These are phyloP conservation scores for Warburgia ugandensis DNA, from an alignment of 164 flowering plant genomes.

Conservation along the genomic window DNA sequence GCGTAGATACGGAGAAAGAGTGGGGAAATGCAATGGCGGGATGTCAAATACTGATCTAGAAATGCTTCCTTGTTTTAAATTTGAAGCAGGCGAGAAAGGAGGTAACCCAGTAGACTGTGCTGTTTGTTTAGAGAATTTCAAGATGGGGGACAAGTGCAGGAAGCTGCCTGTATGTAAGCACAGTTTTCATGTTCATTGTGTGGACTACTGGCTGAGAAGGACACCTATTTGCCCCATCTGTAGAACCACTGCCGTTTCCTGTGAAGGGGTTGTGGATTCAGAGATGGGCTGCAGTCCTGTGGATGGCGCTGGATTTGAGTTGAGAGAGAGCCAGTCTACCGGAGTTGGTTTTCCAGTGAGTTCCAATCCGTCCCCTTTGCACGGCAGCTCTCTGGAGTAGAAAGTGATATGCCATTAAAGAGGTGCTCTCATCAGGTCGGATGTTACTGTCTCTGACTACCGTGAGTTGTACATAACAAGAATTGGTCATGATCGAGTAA, in stretches of 20 bases:
- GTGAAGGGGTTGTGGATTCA: neutral
- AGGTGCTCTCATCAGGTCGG: too few relatives aligned
- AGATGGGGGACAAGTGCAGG: conserved; percentile 45
- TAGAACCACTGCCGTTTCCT: conserved; percentile 27
- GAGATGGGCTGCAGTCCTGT: conserved; percentile 5
- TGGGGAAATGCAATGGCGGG: conserved; percentile 14
- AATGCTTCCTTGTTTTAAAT: conserved; percentile 53
- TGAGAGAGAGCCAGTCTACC: conserved; percentile 13
- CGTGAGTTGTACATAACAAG: too few relatives aligned
- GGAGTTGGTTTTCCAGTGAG: conserved; percentile 9
- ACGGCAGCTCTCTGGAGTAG: neutral
- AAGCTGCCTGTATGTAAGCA: conserved; percentile 43
- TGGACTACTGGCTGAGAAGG: conserved; percentile 53
- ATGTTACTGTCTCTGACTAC: too few relatives aligned
- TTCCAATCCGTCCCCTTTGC: conserved; percentile 10
- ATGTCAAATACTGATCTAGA: conserved; percentile 47
- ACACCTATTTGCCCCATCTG: conserved; percentile 58
- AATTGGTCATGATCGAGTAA: too few relatives aligned
- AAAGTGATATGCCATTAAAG: neutral
- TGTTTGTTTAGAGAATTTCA: conserved; percentile 49
- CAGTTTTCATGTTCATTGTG: conserved; percentile 52
- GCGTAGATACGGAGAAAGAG: conserved; percentile 10
- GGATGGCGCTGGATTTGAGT: conserved; percentile 14
- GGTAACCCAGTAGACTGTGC: conserved; percentile 37
- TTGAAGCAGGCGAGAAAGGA: conserved; percentile 20